Conservation (phyloP, 352 stramenopile genomes). For the Paralagenidium karlingii region DNA sequence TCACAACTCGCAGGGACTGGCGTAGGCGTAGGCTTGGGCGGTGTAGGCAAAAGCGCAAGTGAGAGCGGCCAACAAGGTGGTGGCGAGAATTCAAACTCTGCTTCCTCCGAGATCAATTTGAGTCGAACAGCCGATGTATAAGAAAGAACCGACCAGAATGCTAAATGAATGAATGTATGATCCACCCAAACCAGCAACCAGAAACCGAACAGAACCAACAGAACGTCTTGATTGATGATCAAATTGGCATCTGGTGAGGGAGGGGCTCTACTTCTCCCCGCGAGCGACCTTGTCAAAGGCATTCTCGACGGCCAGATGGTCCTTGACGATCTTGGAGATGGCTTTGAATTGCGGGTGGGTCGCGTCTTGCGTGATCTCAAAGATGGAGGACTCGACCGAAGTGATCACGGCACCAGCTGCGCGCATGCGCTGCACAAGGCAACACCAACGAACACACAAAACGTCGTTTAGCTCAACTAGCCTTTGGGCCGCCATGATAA, state of each 20-base stretch:
- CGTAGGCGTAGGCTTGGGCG: too few species aligned
- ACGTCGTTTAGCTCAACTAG: too few species aligned
- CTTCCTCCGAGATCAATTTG: too few species aligned
- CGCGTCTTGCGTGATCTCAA: conserved; percentile 89
- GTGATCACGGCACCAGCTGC: conserved; percentile 91
- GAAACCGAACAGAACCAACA: not conserved
- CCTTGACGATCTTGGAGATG: conserved; percentile 91
- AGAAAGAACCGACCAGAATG: too few species aligned
- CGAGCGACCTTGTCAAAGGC: conserved; percentile 55
- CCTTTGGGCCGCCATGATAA: too few species aligned
- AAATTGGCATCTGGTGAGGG: not conserved
- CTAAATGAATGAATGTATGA: too few species aligned
- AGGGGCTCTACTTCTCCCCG: too few species aligned
- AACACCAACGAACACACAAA: not conserved
- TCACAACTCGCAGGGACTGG: too few species aligned
- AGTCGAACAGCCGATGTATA: too few species aligned
- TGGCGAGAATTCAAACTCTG: too few species aligned
- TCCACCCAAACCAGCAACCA: not conserved
- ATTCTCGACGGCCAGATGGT: conserved; percentile 64
- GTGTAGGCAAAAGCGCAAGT: too few species aligned
- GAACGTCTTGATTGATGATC: not conserved
- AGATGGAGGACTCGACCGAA: conserved; percentile 91
- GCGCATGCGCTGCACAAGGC: conserved; percentile 68
- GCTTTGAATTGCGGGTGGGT: conserved; percentile 89
- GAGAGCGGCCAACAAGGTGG: too few species aligned